Conservation (phyloP, 2,329 filamentous ascomycete genomes). For the Tricladium varicosporioides region DNA sequence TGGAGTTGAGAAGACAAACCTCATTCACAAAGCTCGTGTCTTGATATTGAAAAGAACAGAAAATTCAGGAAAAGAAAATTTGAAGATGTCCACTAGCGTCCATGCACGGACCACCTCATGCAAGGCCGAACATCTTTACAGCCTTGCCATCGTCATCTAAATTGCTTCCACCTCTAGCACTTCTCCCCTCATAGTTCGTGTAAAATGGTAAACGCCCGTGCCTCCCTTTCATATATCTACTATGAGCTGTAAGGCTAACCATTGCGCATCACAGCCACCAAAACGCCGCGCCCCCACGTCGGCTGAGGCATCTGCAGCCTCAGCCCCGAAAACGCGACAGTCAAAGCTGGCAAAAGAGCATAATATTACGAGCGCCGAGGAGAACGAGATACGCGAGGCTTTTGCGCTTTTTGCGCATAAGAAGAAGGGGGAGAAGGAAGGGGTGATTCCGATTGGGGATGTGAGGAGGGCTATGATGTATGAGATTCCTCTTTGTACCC, state of each 20-base stretch:
- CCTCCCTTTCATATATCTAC: neutral
- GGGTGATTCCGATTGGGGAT: conserved; percentile 41
- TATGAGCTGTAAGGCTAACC: neutral
- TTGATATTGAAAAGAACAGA: conserved; percentile 3
- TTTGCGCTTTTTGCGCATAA: conserved; percentile 78
- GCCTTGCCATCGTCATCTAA: conserved; percentile 7
- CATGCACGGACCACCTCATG: neutral
- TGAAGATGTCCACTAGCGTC: neutral
- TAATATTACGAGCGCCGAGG: conserved; percentile 78
- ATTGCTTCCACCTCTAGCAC: neutral
- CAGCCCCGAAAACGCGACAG: conserved; percentile 52
- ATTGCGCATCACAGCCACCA: conserved; percentile 23
- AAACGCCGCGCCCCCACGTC: conserved; percentile 28
- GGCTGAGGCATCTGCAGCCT: conserved; percentile 13
- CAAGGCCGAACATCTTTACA: conserved; percentile 7
- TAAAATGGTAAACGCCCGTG: conserved; percentile 7
- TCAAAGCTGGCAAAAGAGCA: conserved; percentile 93
- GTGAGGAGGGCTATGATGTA: conserved; percentile 73
- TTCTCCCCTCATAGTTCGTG: neutral
- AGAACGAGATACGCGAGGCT: conserved; percentile 87
- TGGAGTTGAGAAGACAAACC: too few relatives aligned
- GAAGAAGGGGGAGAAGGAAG: conserved; percentile 69
- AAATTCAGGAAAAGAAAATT: conserved; percentile 5
- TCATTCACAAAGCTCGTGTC: too few relatives aligned
- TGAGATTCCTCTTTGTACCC: neutral